Base-by-base conservation (phyloP, 2,329 filamentous ascomycete genomes). In the Venturia aucupariae region DNA sequence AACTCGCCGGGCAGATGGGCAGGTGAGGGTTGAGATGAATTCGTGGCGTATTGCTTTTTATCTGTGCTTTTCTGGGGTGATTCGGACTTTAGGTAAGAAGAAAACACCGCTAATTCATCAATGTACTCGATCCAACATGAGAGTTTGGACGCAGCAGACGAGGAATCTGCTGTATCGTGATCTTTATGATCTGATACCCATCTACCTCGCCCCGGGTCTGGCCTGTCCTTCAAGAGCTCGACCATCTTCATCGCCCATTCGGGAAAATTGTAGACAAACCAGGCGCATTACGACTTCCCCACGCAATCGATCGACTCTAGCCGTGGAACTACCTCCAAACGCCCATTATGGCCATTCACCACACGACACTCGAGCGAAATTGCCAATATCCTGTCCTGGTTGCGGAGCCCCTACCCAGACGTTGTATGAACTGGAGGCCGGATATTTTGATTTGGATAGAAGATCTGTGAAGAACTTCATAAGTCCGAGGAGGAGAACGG, bases 351-450 rank as follows among this genome's bases (percentile, higher is more conserved):
- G 13, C 6, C 22, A 54, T 27, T 8, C 4, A 27, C 57, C 19
- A 4, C 69, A 6, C 59, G 5, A 27, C 27, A 22, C 35, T 17
- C 59, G 35, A 22, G 38, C 35, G 42, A 35, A 7, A 70, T 71
- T 86, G 15, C 83, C 83, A 0, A 64, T 78, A 7, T 78, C 80
- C 30, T 87, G 85, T 71, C 85, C 85, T 38, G 85, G 85, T 68
- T 88, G 85, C 68, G 85, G 85, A 63, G 85, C 84, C 35, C 80
- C 81, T 42, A 79, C 82, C 41, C 85, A 87, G 71, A 82, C 80
- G 5, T 71, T 83, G 60, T 79, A 83, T 59, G 75, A 79, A 42
- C 74, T 79, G 1, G 79, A 82, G 67, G 80, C 85, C 2, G 85
- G 85, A 13, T 87, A 79, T 72, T 88, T 86, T 71, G 76, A 78